phyloP scores from a whole-genome alignment of 768 basidiomycete genomes.

The Candolleomyces aberdarensis region DNA sequence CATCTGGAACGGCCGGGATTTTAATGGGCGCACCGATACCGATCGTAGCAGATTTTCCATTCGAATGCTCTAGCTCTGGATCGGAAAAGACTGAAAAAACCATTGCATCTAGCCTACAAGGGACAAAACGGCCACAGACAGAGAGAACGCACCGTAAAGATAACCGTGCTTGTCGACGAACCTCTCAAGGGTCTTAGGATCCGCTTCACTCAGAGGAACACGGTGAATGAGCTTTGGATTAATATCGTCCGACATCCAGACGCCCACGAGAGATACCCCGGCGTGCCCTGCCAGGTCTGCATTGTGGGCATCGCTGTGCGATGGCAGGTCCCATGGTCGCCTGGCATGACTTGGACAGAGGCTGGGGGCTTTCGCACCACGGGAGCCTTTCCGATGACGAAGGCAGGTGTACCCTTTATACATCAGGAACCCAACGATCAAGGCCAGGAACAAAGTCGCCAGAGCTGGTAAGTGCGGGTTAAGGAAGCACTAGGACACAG shows the following conservation, averaged over 20 bases:
- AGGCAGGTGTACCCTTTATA: neutral
- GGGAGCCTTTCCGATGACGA: neutral
- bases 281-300: neutral
- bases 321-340: neutral
- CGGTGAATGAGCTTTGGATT: constrained; percentile 10
- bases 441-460: neutral
- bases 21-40: neutral
- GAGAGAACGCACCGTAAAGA: constrained; percentile 7
- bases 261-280: constrained; percentile 2
- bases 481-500: neutral
- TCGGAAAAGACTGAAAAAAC: neutral
- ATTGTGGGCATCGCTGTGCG: neutral
- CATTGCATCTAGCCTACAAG: neutral
- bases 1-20: neutral
- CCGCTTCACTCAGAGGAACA: neutral
- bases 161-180: constrained; percentile 8
- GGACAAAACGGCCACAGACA: neutral
- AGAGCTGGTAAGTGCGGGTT: neutral
- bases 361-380: neutral
- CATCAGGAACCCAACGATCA: neutral
- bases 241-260: constrained; percentile 11
- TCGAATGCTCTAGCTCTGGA: neutral
- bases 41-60: neutral
- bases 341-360: neutral
- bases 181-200: neutral